Percentiles rank a stretch among this genome's conserved stretches.
These are phyloP conservation scores for Cyberlindnera americana DNA, from an alignment of 805 yeast genomes.

Conservation along the genomic window DNA sequence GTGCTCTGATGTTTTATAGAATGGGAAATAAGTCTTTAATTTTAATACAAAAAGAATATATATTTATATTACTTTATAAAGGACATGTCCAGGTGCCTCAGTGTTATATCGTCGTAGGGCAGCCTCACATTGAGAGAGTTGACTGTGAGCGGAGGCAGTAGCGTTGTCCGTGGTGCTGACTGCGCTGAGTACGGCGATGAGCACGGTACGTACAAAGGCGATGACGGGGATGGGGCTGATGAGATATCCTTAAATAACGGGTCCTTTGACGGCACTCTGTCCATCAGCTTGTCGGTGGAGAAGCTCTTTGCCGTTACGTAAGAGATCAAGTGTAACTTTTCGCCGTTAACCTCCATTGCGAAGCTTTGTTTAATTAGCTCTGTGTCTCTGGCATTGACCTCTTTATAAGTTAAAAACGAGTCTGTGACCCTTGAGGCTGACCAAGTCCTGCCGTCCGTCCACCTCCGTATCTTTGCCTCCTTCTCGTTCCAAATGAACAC, in stretches of 20 bases:
- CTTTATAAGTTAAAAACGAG: slow-evolving; percentile 57
- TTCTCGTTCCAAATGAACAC: slow-evolving; percentile 71
- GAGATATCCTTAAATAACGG: slow-evolving; percentile 16
- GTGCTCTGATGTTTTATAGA: no score
- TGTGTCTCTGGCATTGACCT: no score
- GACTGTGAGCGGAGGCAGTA: no score
- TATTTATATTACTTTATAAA: slow-evolving; percentile 9
- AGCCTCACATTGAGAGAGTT: no score
- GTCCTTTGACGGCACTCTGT: slow-evolving; percentile 44
- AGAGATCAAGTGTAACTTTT: slow-evolving; percentile 58
- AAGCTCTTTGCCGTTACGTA: slow-evolving; percentile 38
- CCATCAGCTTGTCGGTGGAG: slow-evolving; percentile 27
- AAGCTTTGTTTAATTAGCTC: slow-evolving; percentile 65
- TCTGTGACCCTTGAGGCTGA: slow-evolving; percentile 68
- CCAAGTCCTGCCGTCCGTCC: slow-evolving; percentile 81
- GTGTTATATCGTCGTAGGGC: slow-evolving; percentile 11
- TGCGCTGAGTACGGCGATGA: no score
- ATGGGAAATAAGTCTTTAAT: no score
- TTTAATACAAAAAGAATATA: no score
- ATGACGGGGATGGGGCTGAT: slow-evolving; percentile 1
- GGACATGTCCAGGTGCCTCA: slow-evolving; percentile 16
- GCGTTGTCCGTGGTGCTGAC: no score
- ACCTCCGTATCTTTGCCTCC: slow-evolving; percentile 66
- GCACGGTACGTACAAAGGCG: no score
- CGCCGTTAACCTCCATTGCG: slow-evolving; percentile 49